Base-by-base conservation (phyloP, 345 rosid genomes). In the Eucalyptus leucophloia region DNA sequence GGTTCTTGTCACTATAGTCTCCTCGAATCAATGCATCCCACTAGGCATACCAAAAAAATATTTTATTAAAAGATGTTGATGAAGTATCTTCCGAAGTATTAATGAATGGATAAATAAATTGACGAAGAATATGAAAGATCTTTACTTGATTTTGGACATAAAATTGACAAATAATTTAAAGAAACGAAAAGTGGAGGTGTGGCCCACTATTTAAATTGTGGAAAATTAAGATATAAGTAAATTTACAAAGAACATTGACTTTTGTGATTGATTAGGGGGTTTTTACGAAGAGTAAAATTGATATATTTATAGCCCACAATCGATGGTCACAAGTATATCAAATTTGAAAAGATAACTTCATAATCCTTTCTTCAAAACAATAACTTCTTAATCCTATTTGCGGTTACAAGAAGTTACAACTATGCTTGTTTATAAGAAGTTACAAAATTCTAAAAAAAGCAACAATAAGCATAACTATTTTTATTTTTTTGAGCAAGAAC, bases 271-370 rank as follows among this genome's bases (percentile, higher is more conserved):
- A 34, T 19, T 34, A 16, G 2, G 14, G 2, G 7, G 4, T 32
- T 34, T 34, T 34, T 9, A 34, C 7, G 34, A 9, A 65, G 37
- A 72, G 26, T 19, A 72, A 7, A 72, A 72, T 37, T 40, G 14
- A 1, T 69, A 34, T 18, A 23, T 56, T 56, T 5, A 9, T 69
- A 69, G 44, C 4, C 26, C 26, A 34, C 26, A 37, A 34, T 34
- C 1, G 8, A 72, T 1, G 1, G 3, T 18, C 10, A 72, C 2
- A 9, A 34, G 14, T 34, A 9, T 72, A 18, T 32, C 9, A 26
- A 37, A 72, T 37, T 72, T 72, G 83, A 37, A 37, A 72, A 72
- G 8, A 72, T 37, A 37, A 72, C 14, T 72, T 21, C 15, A 23
- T 69, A 72, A 72, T 72, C 45, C 24, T 19, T 10, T 18, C 1